These are phyloP conservation scores for Boletus patriciae DNA, from an alignment of 768 basidiomycete genomes.

Conservation along the genomic window DNA sequence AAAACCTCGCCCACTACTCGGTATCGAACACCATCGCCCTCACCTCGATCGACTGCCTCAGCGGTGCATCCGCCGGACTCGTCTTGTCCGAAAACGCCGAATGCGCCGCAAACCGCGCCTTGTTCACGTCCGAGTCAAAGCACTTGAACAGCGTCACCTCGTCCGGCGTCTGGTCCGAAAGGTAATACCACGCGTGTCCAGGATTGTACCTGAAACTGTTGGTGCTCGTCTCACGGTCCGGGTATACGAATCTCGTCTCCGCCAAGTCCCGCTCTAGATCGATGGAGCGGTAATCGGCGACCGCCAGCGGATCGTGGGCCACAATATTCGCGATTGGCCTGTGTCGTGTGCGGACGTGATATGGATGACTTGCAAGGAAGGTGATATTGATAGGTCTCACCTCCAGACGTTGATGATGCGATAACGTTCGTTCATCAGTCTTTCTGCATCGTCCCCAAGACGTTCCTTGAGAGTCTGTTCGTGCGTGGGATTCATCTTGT, in stretches of 20 bases:
- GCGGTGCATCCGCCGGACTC: slow-evolving; percentile 31
- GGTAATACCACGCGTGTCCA: slow-evolving; percentile 38
- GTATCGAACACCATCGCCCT: slow-evolving; percentile 39
- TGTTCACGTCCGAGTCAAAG: slow-evolving; percentile 40
- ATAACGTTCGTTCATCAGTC: slow-evolving; percentile 39
- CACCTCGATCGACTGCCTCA: slow-evolving; percentile 42
- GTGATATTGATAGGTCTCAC: background rate
- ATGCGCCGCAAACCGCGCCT: slow-evolving; percentile 31
- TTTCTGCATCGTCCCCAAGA: slow-evolving; percentile 40
- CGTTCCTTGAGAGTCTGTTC: slow-evolving; percentile 18
- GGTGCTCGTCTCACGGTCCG: slow-evolving; percentile 22
- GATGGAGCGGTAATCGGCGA: background rate
- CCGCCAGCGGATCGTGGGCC: slow-evolving; percentile 2
- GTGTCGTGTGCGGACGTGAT: background rate
- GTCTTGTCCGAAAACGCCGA: slow-evolving; percentile 39
- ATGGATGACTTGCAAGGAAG: background rate
- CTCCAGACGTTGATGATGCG: slow-evolving; percentile 49
- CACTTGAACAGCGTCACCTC: slow-evolving; percentile 44
- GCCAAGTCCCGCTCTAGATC: background rate
- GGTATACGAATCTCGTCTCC: slow-evolving; percentile 34
- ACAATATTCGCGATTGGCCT: background rate
- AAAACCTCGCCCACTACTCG: slow-evolving; percentile 19
- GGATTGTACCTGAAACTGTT: slow-evolving; percentile 36
- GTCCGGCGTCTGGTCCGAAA: slow-evolving; percentile 38
- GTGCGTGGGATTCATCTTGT: background rate